Evolutionary conservation across 2,329 filamentous ascomycete genomes (phyloP), one percentile per base, ranked within the genome.

Genomic region (Colletotrichum sp.): DNA sequence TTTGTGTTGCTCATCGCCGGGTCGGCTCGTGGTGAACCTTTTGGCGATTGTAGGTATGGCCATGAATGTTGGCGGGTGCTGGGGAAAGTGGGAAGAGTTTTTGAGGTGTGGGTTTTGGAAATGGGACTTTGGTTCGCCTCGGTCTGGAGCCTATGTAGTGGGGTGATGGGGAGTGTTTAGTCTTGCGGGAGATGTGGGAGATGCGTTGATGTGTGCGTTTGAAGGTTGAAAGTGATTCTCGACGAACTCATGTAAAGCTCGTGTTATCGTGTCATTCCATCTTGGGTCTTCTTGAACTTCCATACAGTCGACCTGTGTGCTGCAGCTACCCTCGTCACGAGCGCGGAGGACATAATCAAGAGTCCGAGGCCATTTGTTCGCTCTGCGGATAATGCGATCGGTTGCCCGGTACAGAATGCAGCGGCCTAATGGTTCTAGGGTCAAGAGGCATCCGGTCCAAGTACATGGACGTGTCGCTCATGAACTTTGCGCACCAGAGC

Each of bases 381-480:
- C 10, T 52, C 10, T 13, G 6, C n/a, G 6, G 6, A 12, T 6
- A 13, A 52, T 13, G n/a, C 3, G 43, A 13, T 10, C 7, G 6
- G 9, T 22, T 48, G 0, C 2, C 43, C 10, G 43, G n/a, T 1
- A 48, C 43, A 52, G n/a, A 48, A 52, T 22, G 10, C n/a, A 22
- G 0, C 13, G 18, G 0, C 12, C 10, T 0, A 10, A 0, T 3
- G 1, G 8, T 52, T 52, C n/a, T 52, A n/a, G 39, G 0, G 39
- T 22, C 43, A 52, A 22, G n/a, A 52, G 10, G 1, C n/a, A 13
- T 52, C n/a, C 10, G 10, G 4, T 52, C n/a, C n/a, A 22, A 10
- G 1, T 1, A 52, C 10, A 13, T 3, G 43, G 10, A 8, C 43
- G n/a, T 52, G 43, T 13, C n/a, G 3, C 43, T 22, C 10, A 7